A percentile compares a stretch with the other conserved stretches of the same genome.
These are phyloP conservation scores for Naumovozyma baii DNA, from an alignment of 805 yeast species.

Conservation along the genomic window DNA sequence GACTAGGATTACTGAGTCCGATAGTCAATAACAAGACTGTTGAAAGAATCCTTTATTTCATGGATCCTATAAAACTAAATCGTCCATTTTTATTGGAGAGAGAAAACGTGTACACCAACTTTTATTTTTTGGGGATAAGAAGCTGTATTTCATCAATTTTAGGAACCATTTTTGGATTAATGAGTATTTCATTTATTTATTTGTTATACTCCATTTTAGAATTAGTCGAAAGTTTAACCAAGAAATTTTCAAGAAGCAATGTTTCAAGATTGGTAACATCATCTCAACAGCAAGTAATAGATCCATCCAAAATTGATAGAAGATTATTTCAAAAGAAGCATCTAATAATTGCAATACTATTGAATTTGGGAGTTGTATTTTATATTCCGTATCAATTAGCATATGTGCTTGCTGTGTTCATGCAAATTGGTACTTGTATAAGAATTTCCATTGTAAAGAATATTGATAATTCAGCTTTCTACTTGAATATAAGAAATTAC, in stretches of 20 bases:
- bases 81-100: slow-evolving; percentile 36
- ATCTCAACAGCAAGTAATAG: neutral
- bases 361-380: slow-evolving; percentile 42
- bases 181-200: slow-evolving; percentile 16
- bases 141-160: slow-evolving; percentile 46
- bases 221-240: neutral
- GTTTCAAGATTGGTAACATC: neutral
- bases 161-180: slow-evolving; percentile 43
- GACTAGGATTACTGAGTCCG: slow-evolving; percentile 33
- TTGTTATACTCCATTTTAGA: slow-evolving; percentile 4
- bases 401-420: slow-evolving; percentile 46
- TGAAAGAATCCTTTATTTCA: slow-evolving; percentile 32
- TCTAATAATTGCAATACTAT: slow-evolving; percentile 28
- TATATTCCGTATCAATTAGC: slow-evolving; percentile 80
- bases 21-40: slow-evolving; percentile 27
- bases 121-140: slow-evolving; percentile 60
- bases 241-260: neutral
- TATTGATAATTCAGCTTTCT: slow-evolving; percentile 6
- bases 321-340: slow-evolving; percentile 18
- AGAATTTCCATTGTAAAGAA: slow-evolving; percentile 20
- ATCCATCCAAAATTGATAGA: neutral
- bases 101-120: slow-evolving; percentile 36
- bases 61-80: slow-evolving; percentile 48
- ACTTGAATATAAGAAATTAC: slow-evolving; percentile 41
- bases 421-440: slow-evolving; percentile 49